Evolutionary conservation across 768 basidiomycete genomes (phyloP).

Genomic region (Leccinum truebloodii): DNA sequence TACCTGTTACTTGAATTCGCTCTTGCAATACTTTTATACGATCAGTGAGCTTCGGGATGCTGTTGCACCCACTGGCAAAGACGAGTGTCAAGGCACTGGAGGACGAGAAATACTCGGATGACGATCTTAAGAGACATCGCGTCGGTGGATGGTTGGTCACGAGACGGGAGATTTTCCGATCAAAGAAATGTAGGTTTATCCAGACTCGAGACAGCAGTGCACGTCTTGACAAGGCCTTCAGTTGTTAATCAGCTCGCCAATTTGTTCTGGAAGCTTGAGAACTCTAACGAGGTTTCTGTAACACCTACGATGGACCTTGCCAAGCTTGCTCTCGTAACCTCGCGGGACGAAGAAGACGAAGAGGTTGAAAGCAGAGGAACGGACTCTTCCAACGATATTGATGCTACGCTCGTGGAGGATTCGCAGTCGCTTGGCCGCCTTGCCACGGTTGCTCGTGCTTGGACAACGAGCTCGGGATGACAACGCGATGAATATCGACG

Average conservation of each 20-base stretch:
- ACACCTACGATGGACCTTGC: slow-evolving; percentile 86
- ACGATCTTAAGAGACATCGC: slow-evolving; percentile 78
- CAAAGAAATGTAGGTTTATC: slow-evolving; percentile 70
- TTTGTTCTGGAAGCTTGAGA: slow-evolving; percentile 77
- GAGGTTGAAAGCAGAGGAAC: slow-evolving; percentile 71
- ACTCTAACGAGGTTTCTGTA: slow-evolving; percentile 61
- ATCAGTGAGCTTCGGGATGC: slow-evolving; percentile 85
- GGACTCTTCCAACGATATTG: slow-evolving; percentile 83
- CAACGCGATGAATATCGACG: slow-evolving; percentile 57
- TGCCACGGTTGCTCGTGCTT: slow-evolving; percentile 44
- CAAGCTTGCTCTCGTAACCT: slow-evolving; percentile 87
- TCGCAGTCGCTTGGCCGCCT: slow-evolving; percentile 37
- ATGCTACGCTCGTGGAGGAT: slow-evolving; percentile 87
- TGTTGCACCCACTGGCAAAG: slow-evolving; percentile 57
- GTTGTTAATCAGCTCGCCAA: slow-evolving; percentile 80
- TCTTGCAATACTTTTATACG: slow-evolving; percentile 90
- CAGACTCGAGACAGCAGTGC: neutral
- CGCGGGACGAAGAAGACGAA: slow-evolving; percentile 87
- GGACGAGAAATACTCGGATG: slow-evolving; percentile 75
- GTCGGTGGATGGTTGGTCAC: slow-evolving; percentile 88
- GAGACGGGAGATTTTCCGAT: slow-evolving; percentile 76
- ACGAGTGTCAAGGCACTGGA: slow-evolving; percentile 55
- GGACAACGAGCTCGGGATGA: slow-evolving; percentile 67
- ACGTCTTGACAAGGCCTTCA: slow-evolving; percentile 33
- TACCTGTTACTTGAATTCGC: slow-evolving; percentile 84